phyloP scores from a whole-genome alignment of 1,284 basidiomycete genomes.

The Athelia psychrophila region DNA sequence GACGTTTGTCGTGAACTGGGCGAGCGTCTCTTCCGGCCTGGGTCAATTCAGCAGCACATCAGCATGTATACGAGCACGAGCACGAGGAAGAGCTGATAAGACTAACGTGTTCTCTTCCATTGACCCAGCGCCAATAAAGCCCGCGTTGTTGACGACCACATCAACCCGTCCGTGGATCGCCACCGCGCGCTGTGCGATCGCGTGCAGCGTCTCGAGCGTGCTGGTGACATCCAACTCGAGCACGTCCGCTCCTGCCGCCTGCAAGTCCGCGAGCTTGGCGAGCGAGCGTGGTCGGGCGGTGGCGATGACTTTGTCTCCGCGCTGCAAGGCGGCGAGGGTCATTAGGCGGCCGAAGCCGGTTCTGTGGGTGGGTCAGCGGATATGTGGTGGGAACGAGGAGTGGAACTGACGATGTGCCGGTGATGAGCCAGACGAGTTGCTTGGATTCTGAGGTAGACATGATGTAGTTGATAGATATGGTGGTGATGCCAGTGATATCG shows the following conservation, averaged over 20 bases:
- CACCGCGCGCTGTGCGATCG: slow-evolving; percentile 30
- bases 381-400: too few relatives aligned
- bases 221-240: slow-evolving; percentile 9
- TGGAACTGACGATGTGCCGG: too few relatives aligned
- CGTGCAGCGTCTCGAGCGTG: slow-evolving; percentile 6
- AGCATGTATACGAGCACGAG: neutral
- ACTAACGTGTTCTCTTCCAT: neutral
- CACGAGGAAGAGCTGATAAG: neutral
- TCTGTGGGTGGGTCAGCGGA: too few relatives aligned
- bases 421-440: too few relatives aligned
- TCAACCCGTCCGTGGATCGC: slow-evolving; percentile 34
- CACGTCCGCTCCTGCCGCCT: slow-evolving; percentile 5
- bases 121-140: slow-evolving; percentile 10
- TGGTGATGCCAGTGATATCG: too few relatives aligned
- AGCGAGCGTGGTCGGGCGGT: slow-evolving; percentile 2
- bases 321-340: slow-evolving; percentile 5
- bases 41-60: neutral
- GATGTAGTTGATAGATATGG: too few relatives aligned
- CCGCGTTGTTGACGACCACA: slow-evolving; percentile 42
- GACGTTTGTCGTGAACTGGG: slow-evolving; percentile 17
- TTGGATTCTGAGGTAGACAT: too few relatives aligned
- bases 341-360: neutral
- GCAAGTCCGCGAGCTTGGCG: slow-evolving; percentile 3
- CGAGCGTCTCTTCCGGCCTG: neutral
- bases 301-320: slow-evolving; percentile 9